Conservation (phyloP, 2,329 filamentous ascomycete species). For the Aspergillus carbonarius region DNA sequence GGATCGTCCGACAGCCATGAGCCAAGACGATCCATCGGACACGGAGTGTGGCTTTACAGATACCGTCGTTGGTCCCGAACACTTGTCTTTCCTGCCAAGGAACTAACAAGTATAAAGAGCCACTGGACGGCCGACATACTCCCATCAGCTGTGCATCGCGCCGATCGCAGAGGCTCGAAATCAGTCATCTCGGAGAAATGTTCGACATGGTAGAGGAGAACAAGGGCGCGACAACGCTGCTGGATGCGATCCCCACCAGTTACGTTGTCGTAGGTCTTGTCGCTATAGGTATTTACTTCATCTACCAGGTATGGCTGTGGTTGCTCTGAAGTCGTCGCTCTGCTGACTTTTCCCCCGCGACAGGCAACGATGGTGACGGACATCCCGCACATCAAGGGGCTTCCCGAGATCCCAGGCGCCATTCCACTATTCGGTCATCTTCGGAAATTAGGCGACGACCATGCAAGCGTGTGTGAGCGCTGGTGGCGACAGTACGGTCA, state of each 20-base stretch:
- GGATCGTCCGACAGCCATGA: not conserved
- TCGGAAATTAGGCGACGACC: slow-evolving; percentile 54
- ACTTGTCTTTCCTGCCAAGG: too few relatives aligned
- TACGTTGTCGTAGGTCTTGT: not conserved
- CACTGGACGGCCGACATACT: not conserved
- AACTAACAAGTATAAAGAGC: not conserved
- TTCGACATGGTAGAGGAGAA: not conserved
- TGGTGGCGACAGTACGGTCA: slow-evolving; percentile 58
- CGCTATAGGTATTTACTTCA: not conserved
- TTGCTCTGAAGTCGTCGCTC: not conserved
- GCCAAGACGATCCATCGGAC: not conserved
- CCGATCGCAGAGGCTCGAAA: not conserved
- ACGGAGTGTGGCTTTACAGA: not conserved
- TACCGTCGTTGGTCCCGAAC: not conserved
- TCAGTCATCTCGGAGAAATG: not conserved
- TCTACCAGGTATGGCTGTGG: not conserved
- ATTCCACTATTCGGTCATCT: slow-evolving; percentile 61
- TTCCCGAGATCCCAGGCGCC: slow-evolving; percentile 57
- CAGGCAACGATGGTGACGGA: slow-evolving; percentile 44
- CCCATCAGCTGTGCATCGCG: not conserved
- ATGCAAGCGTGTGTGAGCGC: slow-evolving; percentile 53
- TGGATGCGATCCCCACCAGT: not conserved
- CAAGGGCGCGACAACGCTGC: not conserved
- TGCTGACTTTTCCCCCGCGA: not conserved
- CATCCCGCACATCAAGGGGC: slow-evolving; percentile 54